A percentile compares a stretch with the other conserved stretches of the same genome.
These are phyloP conservation scores for Abrus pulchellus DNA, from an alignment of 306 rosid genomes.

Conservation along the genomic window DNA sequence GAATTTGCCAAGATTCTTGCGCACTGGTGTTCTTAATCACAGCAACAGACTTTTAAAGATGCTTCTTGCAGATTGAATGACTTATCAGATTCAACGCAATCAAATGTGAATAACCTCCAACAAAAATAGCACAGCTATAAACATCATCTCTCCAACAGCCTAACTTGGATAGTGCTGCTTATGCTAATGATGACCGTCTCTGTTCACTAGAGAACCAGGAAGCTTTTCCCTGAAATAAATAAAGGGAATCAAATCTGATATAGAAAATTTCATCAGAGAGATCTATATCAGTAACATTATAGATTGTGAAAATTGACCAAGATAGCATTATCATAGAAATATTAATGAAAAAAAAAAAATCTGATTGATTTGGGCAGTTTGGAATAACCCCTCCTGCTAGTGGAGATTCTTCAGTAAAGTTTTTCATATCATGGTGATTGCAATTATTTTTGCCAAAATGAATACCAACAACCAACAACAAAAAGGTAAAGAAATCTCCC, in stretches of 20 bases:
- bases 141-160: neutral
- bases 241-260: slow-evolving; percentile 15
- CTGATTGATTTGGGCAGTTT: slow-evolving; percentile 9
- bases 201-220: slow-evolving; percentile 27
- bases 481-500: neutral
- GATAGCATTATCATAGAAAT: slow-evolving; percentile 14
- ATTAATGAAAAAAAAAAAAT: slow-evolving; percentile 31
- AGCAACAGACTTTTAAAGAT: slow-evolving; percentile 11
- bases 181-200: slow-evolving; percentile 35
- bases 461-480: neutral
- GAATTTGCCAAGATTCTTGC: slow-evolving; percentile 16
- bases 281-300: neutral
- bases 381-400: neutral
- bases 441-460: slow-evolving; percentile 27
- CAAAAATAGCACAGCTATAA: slow-evolving; percentile 23
- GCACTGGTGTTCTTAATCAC: slow-evolving; percentile 14
- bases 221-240: slow-evolving; percentile 28
- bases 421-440: slow-evolving; percentile 4
- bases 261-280: neutral
- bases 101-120: slow-evolving; percentile 22
- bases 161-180: neutral
- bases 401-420: slow-evolving; percentile 10
- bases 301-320: slow-evolving; percentile 1
- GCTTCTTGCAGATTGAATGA: slow-evolving; percentile 20
- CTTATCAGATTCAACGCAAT: slow-evolving; percentile 13